Conservation (phyloP, 1,139 yeast species). For the Geotrichum carabidarum region DNA sequence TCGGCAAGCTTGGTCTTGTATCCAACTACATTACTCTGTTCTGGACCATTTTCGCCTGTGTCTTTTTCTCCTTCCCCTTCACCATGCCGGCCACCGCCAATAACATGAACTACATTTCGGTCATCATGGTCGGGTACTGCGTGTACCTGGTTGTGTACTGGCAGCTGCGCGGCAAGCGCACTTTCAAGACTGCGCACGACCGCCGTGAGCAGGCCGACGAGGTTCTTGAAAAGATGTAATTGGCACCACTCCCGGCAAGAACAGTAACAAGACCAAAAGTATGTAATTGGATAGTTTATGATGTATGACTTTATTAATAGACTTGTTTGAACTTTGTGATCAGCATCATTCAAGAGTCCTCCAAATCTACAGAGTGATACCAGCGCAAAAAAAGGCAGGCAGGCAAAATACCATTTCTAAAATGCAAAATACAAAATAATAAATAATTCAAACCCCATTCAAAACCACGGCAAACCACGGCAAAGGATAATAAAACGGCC, state of each 20-base stretch:
- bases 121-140: constrained; percentile 37
- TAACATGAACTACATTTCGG: constrained; percentile 72
- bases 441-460: no score
- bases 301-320: neutral
- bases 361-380: no score
- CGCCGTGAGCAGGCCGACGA: neutral
- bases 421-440: neutral
- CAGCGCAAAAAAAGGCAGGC: neutral
- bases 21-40: constrained; percentile 57
- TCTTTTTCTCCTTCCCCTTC: constrained; percentile 68
- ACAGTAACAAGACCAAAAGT: no score
- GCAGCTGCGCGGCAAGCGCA: constrained; percentile 10
- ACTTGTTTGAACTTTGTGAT: neutral
- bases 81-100: constrained; percentile 57
- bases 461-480: no score
- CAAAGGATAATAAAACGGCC: no score
- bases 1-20: constrained; percentile 55
- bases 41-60: constrained; percentile 56
- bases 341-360: no score
- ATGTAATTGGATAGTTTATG: neutral
- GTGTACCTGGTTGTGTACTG: constrained; percentile 10
- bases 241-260: no score
- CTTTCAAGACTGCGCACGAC: constrained; percentile 2
- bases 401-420: neutral
- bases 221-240: neutral